Evolutionary conservation across 225 moss, liverwort and hornwort genomes (phyloP).

Genomic region (Bryoerythrophyllum caledonicum): DNA sequence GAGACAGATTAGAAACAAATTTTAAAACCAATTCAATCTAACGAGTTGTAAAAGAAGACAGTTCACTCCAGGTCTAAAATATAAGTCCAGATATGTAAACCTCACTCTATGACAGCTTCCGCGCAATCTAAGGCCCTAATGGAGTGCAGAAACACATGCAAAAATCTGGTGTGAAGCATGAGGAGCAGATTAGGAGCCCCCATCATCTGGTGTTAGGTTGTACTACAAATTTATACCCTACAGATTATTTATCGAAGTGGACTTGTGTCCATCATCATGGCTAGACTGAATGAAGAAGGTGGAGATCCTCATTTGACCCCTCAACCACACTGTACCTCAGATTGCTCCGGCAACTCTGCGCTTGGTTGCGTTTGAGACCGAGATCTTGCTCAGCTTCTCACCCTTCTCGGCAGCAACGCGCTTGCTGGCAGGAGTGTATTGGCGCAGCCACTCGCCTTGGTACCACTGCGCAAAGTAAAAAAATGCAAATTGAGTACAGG

Average conservation of each 20-base stretch:
- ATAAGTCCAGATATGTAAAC: neutral
- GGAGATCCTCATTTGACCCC: neutral
- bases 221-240: neutral
- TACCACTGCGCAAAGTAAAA: constrained; percentile 75
- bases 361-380: constrained; percentile 83
- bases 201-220: neutral
- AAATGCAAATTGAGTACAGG: neutral
- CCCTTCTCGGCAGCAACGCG: constrained; percentile 44
- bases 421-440: constrained; percentile 58
- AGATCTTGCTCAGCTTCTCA: constrained; percentile 65
- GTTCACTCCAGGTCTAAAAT: neutral
- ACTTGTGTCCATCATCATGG: constrained; percentile 15
- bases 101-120: constrained; percentile 2
- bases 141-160: constrained; percentile 20
- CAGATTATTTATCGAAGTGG: neutral
- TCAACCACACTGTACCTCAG: constrained; percentile 25
- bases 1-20: neutral
- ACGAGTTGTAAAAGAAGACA: neutral
- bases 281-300: constrained; percentile 14
- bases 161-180: constrained; percentile 7
- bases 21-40: neutral
- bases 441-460: constrained; percentile 78
- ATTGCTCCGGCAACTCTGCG: constrained; percentile 67
- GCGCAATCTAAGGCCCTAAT: constrained; percentile 9
- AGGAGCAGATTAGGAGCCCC: constrained; percentile 3